Conservation (phyloP, 257 asterid species). For the Solanum stenotomum region DNA sequence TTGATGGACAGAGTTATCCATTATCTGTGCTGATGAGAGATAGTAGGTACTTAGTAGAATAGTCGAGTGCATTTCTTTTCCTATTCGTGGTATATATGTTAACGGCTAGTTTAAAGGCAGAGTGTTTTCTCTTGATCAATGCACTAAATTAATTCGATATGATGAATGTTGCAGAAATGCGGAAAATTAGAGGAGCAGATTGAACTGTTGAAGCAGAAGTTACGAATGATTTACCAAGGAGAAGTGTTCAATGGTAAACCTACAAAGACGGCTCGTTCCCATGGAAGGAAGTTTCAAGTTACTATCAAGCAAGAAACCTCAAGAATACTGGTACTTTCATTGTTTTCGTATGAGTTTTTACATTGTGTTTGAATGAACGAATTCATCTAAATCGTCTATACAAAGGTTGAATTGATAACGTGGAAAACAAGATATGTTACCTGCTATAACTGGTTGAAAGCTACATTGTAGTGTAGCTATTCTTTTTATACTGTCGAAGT, state of each 20-base stretch:
- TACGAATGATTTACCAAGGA: conserved; percentile 61
- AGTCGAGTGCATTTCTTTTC: neutral
- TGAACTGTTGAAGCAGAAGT: conserved; percentile 66
- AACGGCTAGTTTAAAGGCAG: neutral
- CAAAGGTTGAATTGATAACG: neutral
- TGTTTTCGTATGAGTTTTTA: neutral
- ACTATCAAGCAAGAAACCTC: conserved; percentile 81
- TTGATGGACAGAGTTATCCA: neutral
- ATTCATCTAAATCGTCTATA: neutral
- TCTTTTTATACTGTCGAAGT: neutral
- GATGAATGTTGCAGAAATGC: conserved; percentile 45
- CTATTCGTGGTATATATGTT: neutral
- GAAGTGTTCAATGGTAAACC: conserved; percentile 84
- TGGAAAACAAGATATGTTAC: neutral
- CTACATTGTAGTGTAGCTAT: neutral
- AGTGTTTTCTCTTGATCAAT: neutral
- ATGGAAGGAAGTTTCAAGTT: conserved; percentile 88
- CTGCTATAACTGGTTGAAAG: neutral
- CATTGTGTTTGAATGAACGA: neutral
- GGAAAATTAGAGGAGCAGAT: conserved; percentile 75
- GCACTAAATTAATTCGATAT: neutral
- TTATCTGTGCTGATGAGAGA: neutral
- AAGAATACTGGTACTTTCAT: conserved; percentile 51
- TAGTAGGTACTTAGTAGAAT: neutral
- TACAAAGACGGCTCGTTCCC: conserved; percentile 90